Evolutionary conservation across 306 rosid species (phyloP).

Genomic region (Malus asiatica): DNA sequence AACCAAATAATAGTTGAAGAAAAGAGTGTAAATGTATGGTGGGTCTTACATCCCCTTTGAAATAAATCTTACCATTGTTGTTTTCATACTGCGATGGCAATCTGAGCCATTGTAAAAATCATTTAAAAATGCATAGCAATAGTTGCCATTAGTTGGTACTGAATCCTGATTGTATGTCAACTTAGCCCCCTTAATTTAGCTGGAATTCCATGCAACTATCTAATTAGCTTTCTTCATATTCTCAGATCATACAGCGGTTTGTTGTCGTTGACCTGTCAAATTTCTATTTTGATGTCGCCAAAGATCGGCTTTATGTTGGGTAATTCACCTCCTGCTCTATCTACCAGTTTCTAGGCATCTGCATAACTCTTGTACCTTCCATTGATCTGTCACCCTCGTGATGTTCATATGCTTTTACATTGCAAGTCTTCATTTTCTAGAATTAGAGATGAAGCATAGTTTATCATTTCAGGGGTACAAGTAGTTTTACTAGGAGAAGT

Average conservation of each 20-base stretch:
- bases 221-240: slow-evolving; percentile 14
- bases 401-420: background rate
- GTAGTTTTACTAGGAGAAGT: slow-evolving; percentile 81
- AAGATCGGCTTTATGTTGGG: slow-evolving; percentile 99
- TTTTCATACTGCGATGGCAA: background rate
- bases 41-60: background rate
- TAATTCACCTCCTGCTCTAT: slow-evolving; percentile 22
- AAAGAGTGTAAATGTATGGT: background rate
- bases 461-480: slow-evolving; percentile 56
- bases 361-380: background rate
- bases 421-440: background rate
- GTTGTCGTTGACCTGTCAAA: slow-evolving; percentile 90
- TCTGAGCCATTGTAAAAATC: background rate
- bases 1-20: background rate
- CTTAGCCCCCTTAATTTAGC: background rate
- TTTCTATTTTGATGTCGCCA: slow-evolving; percentile 90
- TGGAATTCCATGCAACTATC: slow-evolving; percentile 5
- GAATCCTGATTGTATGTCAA: slow-evolving; percentile 1
- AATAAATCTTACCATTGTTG: background rate
- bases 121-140: background rate
- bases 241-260: slow-evolving; percentile 89
- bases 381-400: background rate
- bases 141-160: slow-evolving; percentile 1
- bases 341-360: background rate
- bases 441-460: background rate